Conservation (phyloP, 371 early-diverging fungal genomes). For the Amoeboradix gromovi region DNA sequence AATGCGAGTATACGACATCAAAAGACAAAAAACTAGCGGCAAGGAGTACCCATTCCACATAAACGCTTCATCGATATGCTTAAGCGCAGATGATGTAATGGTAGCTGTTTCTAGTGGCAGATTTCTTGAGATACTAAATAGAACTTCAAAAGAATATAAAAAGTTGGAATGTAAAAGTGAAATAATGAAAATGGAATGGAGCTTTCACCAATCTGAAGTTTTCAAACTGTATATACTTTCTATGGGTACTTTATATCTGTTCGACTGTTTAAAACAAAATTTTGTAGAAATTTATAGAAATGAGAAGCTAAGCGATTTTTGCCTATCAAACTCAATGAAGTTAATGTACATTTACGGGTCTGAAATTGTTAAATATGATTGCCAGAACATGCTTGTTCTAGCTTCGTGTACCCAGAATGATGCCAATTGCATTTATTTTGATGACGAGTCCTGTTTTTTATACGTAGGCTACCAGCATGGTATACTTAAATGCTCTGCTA, state of each 20-base stretch:
- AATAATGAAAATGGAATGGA: not conserved
- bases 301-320: not conserved
- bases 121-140: not conserved
- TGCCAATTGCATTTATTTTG: not conserved
- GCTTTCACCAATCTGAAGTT: not conserved
- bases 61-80: not conserved
- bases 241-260: not conserved
- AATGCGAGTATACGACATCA: not conserved
- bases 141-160: not conserved
- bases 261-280: not conserved
- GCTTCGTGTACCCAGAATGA: not conserved
- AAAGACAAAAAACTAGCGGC: not conserved
- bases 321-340: not conserved
- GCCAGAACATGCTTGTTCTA: not conserved
- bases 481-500: not conserved
- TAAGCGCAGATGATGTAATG: not conserved
- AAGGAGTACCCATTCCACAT: not conserved
- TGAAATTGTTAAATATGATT: not conserved
- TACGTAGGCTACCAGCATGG: not conserved
- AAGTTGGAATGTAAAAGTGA: not conserved
- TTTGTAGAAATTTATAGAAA: not conserved
- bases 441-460: not conserved
- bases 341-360: not conserved
- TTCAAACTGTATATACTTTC: not conserved
- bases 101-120: not conserved